A percentile compares a stretch with the other conserved stretches of the same genome.
Conservation (phyloP, 257 asterid species). For the Solanum acaule region DNA sequence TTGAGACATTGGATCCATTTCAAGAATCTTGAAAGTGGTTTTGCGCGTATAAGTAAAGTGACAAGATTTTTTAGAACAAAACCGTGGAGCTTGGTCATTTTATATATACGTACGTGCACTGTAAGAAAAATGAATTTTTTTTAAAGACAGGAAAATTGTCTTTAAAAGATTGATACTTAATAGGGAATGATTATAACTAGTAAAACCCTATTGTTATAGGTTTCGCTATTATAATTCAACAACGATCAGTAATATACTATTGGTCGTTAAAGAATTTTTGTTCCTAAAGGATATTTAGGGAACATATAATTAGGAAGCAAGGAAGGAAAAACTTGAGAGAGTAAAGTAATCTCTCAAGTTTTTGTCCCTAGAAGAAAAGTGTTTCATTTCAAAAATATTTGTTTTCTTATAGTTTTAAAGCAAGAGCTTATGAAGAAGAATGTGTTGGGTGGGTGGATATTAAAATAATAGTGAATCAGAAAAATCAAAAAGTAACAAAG, state of each 20-base stretch:
- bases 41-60: conserved; percentile 29
- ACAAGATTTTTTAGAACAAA: conserved; percentile 53
- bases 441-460: neutral
- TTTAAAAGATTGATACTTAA: neutral
- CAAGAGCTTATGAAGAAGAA: neutral
- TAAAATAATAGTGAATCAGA: neutral
- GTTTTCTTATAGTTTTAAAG: neutral
- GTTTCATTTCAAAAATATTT: neutral
- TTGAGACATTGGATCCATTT: conserved; percentile 36
- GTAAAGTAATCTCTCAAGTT: neutral
- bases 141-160: neutral
- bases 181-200: neutral
- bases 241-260: neutral
- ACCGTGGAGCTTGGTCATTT: conserved; percentile 48
- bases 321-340: neutral
- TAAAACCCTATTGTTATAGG: neutral
- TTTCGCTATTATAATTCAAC: neutral
- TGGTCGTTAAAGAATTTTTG: neutral
- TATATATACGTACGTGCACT: neutral
- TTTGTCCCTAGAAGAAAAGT: neutral
- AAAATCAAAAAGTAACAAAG: neutral
- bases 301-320: neutral
- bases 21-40: conserved; percentile 24
- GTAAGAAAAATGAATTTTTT: neutral
- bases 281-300: neutral